These are phyloP conservation scores for Vachellia pachyceras DNA, from an alignment of 306 rosid genomes.

Conservation along the genomic window DNA sequence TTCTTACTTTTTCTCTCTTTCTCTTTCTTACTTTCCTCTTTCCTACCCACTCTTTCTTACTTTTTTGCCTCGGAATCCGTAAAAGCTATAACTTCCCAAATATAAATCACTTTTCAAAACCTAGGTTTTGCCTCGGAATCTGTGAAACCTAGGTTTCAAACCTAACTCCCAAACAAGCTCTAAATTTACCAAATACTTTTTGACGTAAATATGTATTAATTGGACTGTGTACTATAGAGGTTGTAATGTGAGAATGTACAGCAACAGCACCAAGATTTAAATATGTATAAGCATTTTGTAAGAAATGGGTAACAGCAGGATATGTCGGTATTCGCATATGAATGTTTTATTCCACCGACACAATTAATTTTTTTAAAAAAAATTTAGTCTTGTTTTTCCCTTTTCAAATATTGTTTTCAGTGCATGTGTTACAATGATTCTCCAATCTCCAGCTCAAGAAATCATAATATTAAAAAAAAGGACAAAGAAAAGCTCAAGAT, in stretches of 20 bases:
- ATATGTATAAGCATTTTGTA: too few species aligned
- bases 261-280: too few species aligned
- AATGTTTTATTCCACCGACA: slow-evolving; percentile 38
- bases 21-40: too few species aligned
- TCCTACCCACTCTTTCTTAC: too few species aligned
- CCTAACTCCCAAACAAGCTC: too few species aligned
- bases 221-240: neutral
- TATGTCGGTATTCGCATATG: neutral
- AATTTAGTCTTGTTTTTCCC: neutral
- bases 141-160: too few species aligned
- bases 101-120: too few species aligned
- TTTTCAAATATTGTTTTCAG: neutral
- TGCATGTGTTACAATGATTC: slow-evolving; percentile 20
- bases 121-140: too few species aligned
- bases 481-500: neutral
- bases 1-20: too few species aligned
- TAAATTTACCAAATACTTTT: too few species aligned
- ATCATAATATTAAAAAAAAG: neutral
- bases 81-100: too few species aligned
- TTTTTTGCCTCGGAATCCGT: too few species aligned
- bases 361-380: neutral
- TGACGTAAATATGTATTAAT: neutral
- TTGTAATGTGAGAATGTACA: neutral
- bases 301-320: neutral
- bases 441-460: neutral